phyloP scores from a whole-genome alignment of 1,139 yeast species.

The Torulaspora pretoriensis region DNA sequence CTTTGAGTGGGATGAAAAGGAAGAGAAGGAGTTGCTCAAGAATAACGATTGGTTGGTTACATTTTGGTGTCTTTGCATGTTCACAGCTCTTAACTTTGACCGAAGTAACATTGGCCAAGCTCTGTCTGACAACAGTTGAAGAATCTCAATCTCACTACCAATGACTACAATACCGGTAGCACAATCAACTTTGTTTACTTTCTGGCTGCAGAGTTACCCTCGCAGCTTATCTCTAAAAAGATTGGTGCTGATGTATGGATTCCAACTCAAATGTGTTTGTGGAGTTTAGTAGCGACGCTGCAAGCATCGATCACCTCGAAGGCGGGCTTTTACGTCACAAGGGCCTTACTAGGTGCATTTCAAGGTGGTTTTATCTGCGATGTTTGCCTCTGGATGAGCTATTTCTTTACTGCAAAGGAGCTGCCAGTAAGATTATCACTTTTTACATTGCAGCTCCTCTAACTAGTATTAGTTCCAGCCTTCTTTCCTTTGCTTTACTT shows the following conservation, averaged over 20 bases:
- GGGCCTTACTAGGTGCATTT: constrained; percentile 47
- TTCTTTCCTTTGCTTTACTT: constrained; percentile 47
- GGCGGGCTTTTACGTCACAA: constrained; percentile 40
- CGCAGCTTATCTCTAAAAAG: constrained; percentile 50
- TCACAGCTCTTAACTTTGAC: constrained; percentile 50
- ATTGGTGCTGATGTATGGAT: constrained; percentile 54
- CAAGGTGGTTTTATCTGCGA: constrained; percentile 61
- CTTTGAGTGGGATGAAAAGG: constrained; percentile 44
- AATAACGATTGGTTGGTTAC: constrained; percentile 47
- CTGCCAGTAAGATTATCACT: constrained; percentile 47
- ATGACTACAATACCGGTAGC: constrained; percentile 48
- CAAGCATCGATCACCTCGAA: constrained; percentile 43
- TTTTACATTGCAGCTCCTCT: constrained; percentile 48
- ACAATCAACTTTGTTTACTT: constrained; percentile 46
- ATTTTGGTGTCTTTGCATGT: constrained; percentile 47
- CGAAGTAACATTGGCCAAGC: constrained; percentile 51
- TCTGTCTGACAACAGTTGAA: constrained; percentile 44
- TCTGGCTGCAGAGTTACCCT: constrained; percentile 50
- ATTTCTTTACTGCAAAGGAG: constrained; percentile 50
- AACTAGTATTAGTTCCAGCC: constrained; percentile 41
- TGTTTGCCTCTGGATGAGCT: constrained; percentile 51
- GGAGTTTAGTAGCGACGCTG: constrained; percentile 48
- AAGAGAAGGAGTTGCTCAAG: constrained; percentile 41
- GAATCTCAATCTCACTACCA: constrained; percentile 44
- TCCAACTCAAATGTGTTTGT: constrained; percentile 47